Conservation (phyloP, 495 filamentous ascomycete species). For the Rhizodiscina lignyota region DNA sequence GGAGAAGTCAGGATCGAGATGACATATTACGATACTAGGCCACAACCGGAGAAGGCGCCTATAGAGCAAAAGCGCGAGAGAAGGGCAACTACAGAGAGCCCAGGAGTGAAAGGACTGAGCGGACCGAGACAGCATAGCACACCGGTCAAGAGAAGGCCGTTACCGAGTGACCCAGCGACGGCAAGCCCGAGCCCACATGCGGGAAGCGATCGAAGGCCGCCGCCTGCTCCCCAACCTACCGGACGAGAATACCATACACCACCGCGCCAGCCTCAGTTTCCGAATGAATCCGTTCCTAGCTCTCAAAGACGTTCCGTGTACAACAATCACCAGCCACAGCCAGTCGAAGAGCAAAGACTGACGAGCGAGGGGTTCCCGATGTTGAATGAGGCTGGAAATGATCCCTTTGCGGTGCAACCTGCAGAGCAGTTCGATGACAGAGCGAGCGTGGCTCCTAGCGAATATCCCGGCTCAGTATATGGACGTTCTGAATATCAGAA, state of each 20-base stretch:
- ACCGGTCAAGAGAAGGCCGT: conserved; percentile 55
- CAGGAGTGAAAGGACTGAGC: neutral
- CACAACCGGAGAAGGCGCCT: conserved; percentile 45
- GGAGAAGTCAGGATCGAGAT: conserved; percentile 90
- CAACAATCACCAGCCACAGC: too few species aligned
- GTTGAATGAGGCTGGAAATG: too few species aligned
- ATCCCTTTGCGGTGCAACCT: too few species aligned
- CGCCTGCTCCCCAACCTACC: conserved; percentile 5
- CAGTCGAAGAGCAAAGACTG: too few species aligned
- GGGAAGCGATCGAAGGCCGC: conserved; percentile 8
- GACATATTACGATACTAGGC: conserved; percentile 84
- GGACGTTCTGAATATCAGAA: too few species aligned
- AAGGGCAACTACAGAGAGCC: conserved; percentile 6
- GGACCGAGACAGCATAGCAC: conserved; percentile 30
- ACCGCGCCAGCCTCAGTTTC: too few species aligned
- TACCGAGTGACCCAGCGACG: conserved; percentile 55
- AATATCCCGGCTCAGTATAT: too few species aligned
- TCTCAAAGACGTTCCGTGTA: too few species aligned
- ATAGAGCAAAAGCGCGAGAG: conserved; percentile 35
- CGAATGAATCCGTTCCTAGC: too few species aligned
- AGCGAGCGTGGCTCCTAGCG: too few species aligned
- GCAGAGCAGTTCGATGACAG: too few species aligned
- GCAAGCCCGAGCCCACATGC: conserved; percentile 17
- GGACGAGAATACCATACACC: conserved; percentile 13
- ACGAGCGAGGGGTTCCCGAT: too few species aligned